These are phyloP conservation scores for Multifurca ochricompacta DNA, from an alignment of 768 basidiomycete species.

Conservation along the genomic window DNA sequence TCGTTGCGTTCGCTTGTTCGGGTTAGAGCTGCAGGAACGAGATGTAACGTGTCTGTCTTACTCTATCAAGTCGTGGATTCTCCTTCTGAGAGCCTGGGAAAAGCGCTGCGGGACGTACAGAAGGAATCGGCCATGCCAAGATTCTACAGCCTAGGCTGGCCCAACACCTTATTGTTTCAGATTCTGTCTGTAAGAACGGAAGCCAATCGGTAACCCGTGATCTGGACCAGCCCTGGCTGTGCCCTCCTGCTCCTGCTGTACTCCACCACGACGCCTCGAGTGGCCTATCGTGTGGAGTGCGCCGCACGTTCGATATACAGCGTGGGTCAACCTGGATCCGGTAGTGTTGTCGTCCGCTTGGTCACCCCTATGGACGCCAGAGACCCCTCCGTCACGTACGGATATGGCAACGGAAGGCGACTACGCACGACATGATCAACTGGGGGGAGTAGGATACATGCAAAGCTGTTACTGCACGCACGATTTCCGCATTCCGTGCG, in stretches of 20 bases:
- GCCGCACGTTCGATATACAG: background rate
- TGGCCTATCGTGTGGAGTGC: background rate
- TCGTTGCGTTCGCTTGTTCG: constrained; percentile 1
- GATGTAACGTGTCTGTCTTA: constrained; percentile 1
- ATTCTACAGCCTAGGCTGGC: constrained; percentile 3
- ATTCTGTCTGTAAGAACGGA: constrained; percentile 8
- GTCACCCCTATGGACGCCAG: background rate
- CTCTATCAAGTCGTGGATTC: constrained; percentile 8
- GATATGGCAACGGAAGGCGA: background rate
- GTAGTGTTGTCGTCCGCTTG: background rate
- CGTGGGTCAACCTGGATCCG: background rate
- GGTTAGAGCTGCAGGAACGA: constrained; percentile 7
- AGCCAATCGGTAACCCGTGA: constrained; percentile 8
- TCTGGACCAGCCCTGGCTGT: background rate
- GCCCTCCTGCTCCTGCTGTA: background rate
- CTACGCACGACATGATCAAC: background rate
- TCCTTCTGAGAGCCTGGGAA: background rate
- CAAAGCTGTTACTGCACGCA: background rate
- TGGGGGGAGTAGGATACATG: background rate
- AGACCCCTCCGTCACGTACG: background rate
- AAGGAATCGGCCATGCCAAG: background rate
- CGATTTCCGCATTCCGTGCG: background rate
- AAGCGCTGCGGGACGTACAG: background rate
- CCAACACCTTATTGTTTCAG: constrained; percentile 1
- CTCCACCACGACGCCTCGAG: background rate